Evolutionary conservation across 805 yeast genomes (phyloP), one percentile per base, ranked within the genome.

Genomic region (Saccharomycopsis selenospora): DNA sequence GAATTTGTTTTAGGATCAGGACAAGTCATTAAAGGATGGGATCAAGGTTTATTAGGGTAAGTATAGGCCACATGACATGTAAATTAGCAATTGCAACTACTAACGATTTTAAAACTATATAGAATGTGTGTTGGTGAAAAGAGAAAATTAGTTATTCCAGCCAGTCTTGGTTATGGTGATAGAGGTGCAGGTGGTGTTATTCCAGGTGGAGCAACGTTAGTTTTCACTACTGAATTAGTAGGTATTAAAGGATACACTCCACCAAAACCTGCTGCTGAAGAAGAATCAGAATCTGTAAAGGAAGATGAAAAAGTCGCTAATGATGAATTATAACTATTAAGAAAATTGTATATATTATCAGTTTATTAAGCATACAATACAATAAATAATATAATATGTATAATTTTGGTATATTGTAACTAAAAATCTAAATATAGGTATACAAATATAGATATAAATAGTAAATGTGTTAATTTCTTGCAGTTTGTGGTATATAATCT

Each of bases 21-120:
- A 3, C 82, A 76, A 58, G 96, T 89, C 27, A 89, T 89, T 60
- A 61, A 72, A 52, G 96, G 97, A 51, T 89, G 96, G 96, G 97
- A 89, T 55, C 78, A 82, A 65, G 96, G 96, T 4, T 41, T 52
- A 17, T 5, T 50, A 33, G 80, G 83, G 68, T 43, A 42, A 20
- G 48, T 45, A 26, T 46, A 20, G 22, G 5, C n/a, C n/a, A n/a
- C n/a, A n/a, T n/a, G n/a, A n/a, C n/a, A n/a, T n/a, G n/a, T n/a
- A n/a, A n/a, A n/a, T n/a, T n/a, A n/a, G n/a, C n/a, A n/a, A n/a
- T n/a, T n/a, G n/a, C n/a, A n/a, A n/a, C n/a, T n/a, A 27, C 43
- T 40, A 36, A 45, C 43, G 3, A 22, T 22, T 13, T 38, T n/a
- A n/a, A n/a, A n/a, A n/a, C n/a, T 7, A 5, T 36, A 4, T 18